Percentiles rank a stretch among this genome's conserved stretches.
phyloP scores from a whole-genome alignment of 768 basidiomycete genomes.

The Mycena olivaceomarginata region DNA sequence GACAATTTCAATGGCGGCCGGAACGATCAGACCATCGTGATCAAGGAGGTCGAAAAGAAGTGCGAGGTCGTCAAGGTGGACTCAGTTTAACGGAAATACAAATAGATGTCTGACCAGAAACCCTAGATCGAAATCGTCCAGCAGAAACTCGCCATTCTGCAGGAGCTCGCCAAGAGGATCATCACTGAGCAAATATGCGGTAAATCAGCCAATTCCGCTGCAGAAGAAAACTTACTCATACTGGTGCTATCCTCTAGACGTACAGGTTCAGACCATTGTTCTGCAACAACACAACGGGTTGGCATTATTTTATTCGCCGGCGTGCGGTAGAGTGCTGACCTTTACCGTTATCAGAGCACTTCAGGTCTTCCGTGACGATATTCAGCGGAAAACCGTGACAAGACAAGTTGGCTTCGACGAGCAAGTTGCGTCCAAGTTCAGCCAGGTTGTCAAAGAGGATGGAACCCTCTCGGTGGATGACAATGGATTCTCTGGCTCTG shows the following conservation, averaged over 20 bases:
- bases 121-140: slow-evolving; percentile 49
- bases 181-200: slow-evolving; percentile 53
- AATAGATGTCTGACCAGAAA: neutral
- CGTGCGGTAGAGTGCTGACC: neutral
- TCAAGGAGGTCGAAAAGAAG: slow-evolving; percentile 40
- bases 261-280: slow-evolving; percentile 54
- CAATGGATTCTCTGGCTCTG: slow-evolving; percentile 45
- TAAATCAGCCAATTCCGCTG: no score
- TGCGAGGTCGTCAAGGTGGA: slow-evolving; percentile 31
- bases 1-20: slow-evolving; percentile 44
- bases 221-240: no score
- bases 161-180: slow-evolving; percentile 54
- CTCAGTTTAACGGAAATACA: neutral
- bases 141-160: slow-evolving; percentile 52
- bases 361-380: slow-evolving; percentile 46
- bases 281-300: slow-evolving; percentile 44
- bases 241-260: slow-evolving; percentile 26
- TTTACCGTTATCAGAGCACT: slow-evolving; percentile 27
- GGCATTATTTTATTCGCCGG: neutral
- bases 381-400: slow-evolving; percentile 40
- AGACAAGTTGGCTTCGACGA: slow-evolving; percentile 48
- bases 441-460: slow-evolving; percentile 43
- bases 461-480: slow-evolving; percentile 44
- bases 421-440: slow-evolving; percentile 39
- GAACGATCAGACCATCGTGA: slow-evolving; percentile 44